These are phyloP conservation scores for Ramularia endophylla DNA, from an alignment of 2,329 filamentous ascomycete genomes.

Conservation along the genomic window DNA sequence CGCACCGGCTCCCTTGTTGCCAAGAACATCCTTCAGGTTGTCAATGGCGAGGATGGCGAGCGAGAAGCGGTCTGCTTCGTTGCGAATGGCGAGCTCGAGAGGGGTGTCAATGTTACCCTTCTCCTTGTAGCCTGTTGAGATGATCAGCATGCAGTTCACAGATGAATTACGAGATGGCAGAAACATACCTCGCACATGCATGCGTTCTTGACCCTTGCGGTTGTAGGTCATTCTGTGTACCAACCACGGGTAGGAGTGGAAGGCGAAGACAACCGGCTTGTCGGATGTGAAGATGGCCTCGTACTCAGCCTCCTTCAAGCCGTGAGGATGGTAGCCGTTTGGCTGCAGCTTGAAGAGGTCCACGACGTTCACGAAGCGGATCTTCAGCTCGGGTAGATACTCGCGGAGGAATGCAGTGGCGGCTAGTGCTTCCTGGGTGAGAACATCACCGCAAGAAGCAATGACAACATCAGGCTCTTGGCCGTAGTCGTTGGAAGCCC, in stretches of 20 bases:
- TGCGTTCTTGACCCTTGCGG: conserved; percentile 59
- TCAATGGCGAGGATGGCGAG: conserved; percentile 73
- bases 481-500: conserved; percentile 65
- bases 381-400: conserved; percentile 64
- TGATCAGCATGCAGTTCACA: no score
- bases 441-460: conserved; percentile 68
- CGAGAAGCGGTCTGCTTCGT: conserved; percentile 70
- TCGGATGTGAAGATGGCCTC: conserved; percentile 63
- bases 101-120: conserved; percentile 82
- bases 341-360: conserved; percentile 76
- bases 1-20: conserved; percentile 57
- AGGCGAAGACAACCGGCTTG: conserved; percentile 74
- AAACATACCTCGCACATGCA: conserved; percentile 57
- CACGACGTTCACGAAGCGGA: conserved; percentile 74
- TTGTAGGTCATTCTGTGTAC: conserved; percentile 72
- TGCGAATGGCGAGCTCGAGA: conserved; percentile 70
- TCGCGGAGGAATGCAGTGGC: conserved; percentile 68
- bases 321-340: conserved; percentile 65
- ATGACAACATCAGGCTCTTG: conserved; percentile 68
- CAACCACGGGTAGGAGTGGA: conserved; percentile 78
- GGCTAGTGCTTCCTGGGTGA: conserved; percentile 67
- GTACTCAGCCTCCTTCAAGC: conserved; percentile 62
- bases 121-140: conserved; percentile 57
- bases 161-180: no score
- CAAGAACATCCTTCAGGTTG: conserved; percentile 52